Percentiles rank a stretch among this genome's conserved stretches.
phyloP scores from a whole-genome alignment of 805 yeast species.

The Candida patagonica region DNA sequence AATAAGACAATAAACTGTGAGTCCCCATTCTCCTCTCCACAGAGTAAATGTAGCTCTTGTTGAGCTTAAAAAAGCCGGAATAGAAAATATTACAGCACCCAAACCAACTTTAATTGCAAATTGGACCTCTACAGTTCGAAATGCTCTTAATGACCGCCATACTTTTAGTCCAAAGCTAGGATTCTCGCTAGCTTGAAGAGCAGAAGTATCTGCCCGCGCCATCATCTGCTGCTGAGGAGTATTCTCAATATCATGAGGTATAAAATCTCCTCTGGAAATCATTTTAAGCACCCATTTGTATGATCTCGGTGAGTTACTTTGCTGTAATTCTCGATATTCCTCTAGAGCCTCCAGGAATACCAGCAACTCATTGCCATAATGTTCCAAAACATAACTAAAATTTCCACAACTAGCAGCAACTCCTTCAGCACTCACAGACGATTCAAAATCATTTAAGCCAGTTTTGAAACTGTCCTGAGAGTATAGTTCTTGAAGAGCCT shows the following conservation, averaged over 20 bases:
- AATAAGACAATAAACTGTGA: constrained; percentile 72
- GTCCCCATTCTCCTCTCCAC: constrained; percentile 80
- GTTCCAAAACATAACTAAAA: constrained; percentile 55
- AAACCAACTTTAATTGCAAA: constrained; percentile 73
- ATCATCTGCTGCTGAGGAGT: constrained; percentile 9
- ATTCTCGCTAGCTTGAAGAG: constrained; percentile 23
- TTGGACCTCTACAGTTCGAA: constrained; percentile 59
- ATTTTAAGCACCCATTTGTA: not conserved
- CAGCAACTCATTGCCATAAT: constrained; percentile 50
- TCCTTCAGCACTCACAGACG: constrained; percentile 56
- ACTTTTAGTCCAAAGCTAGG: constrained; percentile 18
- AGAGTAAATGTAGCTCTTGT: constrained; percentile 46
- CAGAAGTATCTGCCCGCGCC: constrained; percentile 3
- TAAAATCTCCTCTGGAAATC: too few relatives aligned
- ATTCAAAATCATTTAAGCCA: constrained; percentile 24
- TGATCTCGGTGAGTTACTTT: constrained; percentile 5
- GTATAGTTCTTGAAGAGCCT: constrained; percentile 51
- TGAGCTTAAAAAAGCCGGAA: constrained; percentile 54
- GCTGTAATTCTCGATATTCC: constrained; percentile 27
- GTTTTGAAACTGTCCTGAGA: constrained; percentile 41
- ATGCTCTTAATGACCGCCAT: constrained; percentile 36
- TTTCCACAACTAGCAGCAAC: constrained; percentile 81
- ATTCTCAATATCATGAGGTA: not conserved
- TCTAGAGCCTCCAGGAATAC: constrained; percentile 38
- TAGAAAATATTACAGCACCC: constrained; percentile 59